Evolutionary conservation across 1,284 basidiomycete species (phyloP).

Genomic region (Sporisorium iseilematis-ciliati): DNA sequence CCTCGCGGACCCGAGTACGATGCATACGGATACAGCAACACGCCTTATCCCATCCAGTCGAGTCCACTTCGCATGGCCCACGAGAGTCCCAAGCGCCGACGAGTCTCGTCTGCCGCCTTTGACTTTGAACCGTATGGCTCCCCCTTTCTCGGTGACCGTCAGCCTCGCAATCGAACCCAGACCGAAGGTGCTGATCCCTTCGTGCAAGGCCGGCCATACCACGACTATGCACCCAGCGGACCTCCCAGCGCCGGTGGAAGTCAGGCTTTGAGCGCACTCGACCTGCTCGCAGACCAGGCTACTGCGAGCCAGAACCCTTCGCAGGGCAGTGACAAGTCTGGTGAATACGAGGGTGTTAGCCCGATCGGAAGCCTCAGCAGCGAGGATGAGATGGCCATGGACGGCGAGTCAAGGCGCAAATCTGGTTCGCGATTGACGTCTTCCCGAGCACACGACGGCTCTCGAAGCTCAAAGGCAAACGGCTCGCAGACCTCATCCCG

Average conservation of each 20-base stretch:
- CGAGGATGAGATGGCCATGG: constrained; percentile 45
- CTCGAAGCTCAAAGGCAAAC: constrained; percentile 27
- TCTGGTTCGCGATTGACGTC: constrained; percentile 25
- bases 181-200: constrained; percentile 57
- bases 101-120: constrained; percentile 55
- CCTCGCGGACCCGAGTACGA: constrained; percentile 37
- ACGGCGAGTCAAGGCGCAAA: constrained; percentile 35
- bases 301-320: constrained; percentile 64
- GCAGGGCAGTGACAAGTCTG: constrained; percentile 58
- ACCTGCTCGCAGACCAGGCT: constrained; percentile 69
- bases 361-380: constrained; percentile 53
- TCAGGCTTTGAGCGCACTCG: constrained; percentile 61
- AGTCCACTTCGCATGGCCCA: constrained; percentile 50
- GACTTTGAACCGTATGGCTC: constrained; percentile 56
- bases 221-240: constrained; percentile 40
- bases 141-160: constrained; percentile 45
- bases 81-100: constrained; percentile 66
- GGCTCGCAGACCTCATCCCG: constrained; percentile 33
- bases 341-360: constrained; percentile 48
- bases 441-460: constrained; percentile 26
- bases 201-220: constrained; percentile 22
- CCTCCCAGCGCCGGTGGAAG: constrained; percentile 34
- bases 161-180: constrained; percentile 43
- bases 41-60: constrained; percentile 36
- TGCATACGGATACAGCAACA: constrained; percentile 29